Evolutionary conservation across 2,329 filamentous ascomycete genomes (phyloP).

Genomic region (Ophiostoma piceae): DNA sequence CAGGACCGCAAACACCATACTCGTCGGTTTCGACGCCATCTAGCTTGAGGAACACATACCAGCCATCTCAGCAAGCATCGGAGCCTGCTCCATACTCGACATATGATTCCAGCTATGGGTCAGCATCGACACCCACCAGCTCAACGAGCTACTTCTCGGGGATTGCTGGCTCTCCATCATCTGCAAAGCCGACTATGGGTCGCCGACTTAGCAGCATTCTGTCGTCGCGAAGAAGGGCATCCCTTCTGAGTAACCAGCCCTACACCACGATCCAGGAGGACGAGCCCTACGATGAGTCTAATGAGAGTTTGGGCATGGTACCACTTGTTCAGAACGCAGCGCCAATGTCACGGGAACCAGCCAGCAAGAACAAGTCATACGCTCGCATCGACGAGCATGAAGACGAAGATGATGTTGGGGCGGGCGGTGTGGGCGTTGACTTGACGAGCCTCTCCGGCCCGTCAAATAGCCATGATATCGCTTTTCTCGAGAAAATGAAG

Average conservation of each 20-base stretch:
- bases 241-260: conserved; percentile 27
- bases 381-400: conserved; percentile 34
- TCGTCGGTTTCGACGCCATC: not conserved
- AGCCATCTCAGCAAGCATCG: not conserved
- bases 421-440: conserved; percentile 38
- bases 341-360: conserved; percentile 34
- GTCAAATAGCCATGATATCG: conserved; percentile 41
- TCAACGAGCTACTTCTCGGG: not conserved
- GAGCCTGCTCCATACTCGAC: conserved; percentile 19
- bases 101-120: conserved; percentile 19
- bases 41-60: conserved; percentile 12
- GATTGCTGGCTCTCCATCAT: not conserved
- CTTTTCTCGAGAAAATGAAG: conserved; percentile 44
- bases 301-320: conserved; percentile 35
- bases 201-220: conserved; percentile 21
- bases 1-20: conserved; percentile 1
- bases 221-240: conserved; percentile 17
- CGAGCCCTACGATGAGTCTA: conserved; percentile 26
- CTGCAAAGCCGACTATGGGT: not conserved
- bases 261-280: conserved; percentile 38
- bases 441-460: conserved; percentile 45
- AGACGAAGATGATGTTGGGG: conserved; percentile 24
- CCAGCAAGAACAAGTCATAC: conserved; percentile 26
- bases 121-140: conserved; percentile 7
- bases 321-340: conserved; percentile 39